A percentile compares a stretch with the other conserved stretches of the same genome.
These are phyloP conservation scores for Ophiostoma perfectum DNA, from an alignment of 2,329 filamentous ascomycete species.

Conservation along the genomic window DNA sequence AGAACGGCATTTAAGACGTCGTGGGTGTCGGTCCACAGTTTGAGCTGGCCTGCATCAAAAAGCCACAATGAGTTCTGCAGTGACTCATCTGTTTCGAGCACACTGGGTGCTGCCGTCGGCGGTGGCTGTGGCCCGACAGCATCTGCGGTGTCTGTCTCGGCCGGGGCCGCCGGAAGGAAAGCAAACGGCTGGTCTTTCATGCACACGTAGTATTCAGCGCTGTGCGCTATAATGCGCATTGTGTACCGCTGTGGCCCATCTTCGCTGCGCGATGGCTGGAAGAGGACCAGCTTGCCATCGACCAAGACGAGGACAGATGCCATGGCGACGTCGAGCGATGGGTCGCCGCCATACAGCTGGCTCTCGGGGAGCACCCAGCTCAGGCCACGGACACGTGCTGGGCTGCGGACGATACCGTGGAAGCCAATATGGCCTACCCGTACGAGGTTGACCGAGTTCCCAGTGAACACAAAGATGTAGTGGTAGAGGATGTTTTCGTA, in stretches of 20 bases:
- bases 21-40: slow-evolving; percentile 83
- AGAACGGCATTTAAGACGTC: slow-evolving; percentile 67
- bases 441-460: slow-evolving; percentile 67
- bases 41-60: slow-evolving; percentile 81
- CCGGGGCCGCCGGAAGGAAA: slow-evolving; percentile 11
- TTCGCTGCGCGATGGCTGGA: slow-evolving; percentile 80
- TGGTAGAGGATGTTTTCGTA: slow-evolving; percentile 95
- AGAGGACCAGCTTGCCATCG: slow-evolving; percentile 87
- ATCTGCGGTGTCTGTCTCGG: slow-evolving; percentile 8
- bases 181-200: slow-evolving; percentile 74
- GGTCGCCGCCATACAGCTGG: slow-evolving; percentile 84
- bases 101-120: slow-evolving; percentile 16
- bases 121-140: slow-evolving; percentile 6
- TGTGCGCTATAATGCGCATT: slow-evolving; percentile 93
- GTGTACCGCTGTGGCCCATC: slow-evolving; percentile 89
- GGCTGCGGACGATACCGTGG: slow-evolving; percentile 90
- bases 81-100: slow-evolving; percentile 37
- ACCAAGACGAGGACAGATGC: slow-evolving; percentile 95
- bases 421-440: slow-evolving; percentile 98
- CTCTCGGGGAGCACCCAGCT: slow-evolving; percentile 94
- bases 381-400: slow-evolving; percentile 82
- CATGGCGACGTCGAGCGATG: slow-evolving; percentile 88
- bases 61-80: slow-evolving; percentile 88
- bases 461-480: slow-evolving; percentile 70
- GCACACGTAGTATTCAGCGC: slow-evolving; percentile 89